Evolutionary conservation across 371 early-diverging fungal species (phyloP), one percentile per base, ranked within the genome.

Genomic region (Cokeromyces recurvatus): DNA sequence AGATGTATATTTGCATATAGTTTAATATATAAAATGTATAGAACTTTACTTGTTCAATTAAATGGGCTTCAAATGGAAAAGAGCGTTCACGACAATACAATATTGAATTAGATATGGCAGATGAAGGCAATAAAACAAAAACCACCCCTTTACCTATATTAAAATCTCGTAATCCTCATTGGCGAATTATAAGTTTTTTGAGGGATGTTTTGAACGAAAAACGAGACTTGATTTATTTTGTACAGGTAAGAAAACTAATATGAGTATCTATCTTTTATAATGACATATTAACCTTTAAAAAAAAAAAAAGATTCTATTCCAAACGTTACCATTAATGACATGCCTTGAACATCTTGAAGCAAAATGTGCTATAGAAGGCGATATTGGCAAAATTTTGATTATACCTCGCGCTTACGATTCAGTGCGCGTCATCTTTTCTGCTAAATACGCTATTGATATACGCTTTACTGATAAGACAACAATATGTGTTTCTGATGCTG

Each of bases 351-450:
- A 54, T 14, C 34, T 74, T 8, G 68, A 74, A 27, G 48, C 51
- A 8, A 59, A 54, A 4, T 57, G 51, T 50, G 50, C 53, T 29
- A 52, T 56, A 48, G 40, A 56, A 17, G 70, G 70, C 10, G 45
- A 59, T 16, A 48, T 74, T 51, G 64, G 68, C 40, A 58, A 57
- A 32, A 27, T 80, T 23, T 73, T 77, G 10, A 69, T 80, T 48
- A 70, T 80, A 35, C 81, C 81, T 19, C 78, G 74, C 21, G 63
- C 74, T 19, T 69, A 64, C 19, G 73, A 78, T 39, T 62, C 75
- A 25, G 71, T 77, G 32, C 74, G 81, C 23, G 62, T 80, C n/a
- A 62, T 80, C 31, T 78, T 69, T 55, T 68, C 76, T 41, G 63
- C 81, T 43, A 62, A 58, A 32, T 60, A 68, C 42, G 73, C 66